Conservation (phyloP, 176 grass and related monocot species). For the Puccinellia tenuiflora region DNA sequence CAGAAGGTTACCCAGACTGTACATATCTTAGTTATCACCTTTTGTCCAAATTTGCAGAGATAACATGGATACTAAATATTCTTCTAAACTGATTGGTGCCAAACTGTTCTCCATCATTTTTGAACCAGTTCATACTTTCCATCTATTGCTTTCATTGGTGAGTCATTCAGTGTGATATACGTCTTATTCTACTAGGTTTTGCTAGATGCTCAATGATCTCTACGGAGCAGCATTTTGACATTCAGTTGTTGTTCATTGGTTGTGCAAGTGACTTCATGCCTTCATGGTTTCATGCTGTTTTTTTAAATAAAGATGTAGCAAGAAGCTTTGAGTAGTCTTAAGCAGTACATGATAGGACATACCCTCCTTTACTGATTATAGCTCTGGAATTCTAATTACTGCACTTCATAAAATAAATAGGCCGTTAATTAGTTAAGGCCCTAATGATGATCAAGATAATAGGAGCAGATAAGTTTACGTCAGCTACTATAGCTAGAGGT, state of each 20-base stretch:
- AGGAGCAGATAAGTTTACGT: background rate
- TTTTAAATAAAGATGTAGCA: background rate
- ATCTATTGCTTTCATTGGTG: slow-evolving; percentile 68
- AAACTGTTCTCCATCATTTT: slow-evolving; percentile 66
- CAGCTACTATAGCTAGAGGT: background rate
- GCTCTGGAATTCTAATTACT: background rate
- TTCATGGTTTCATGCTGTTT: background rate
- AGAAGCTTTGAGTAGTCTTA: background rate
- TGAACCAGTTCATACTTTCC: slow-evolving; percentile 79
- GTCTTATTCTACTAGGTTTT: background rate
- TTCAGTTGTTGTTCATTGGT: slow-evolving; percentile 4
- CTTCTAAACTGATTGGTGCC: slow-evolving; percentile 34
- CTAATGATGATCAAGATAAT: slow-evolving; percentile 5
- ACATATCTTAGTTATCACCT: background rate
- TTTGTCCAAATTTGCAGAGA: slow-evolving; percentile 38
- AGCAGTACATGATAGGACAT: background rate
- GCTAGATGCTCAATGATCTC: background rate
- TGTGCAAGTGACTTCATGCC: background rate
- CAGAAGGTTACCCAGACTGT: background rate
- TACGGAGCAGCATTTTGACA: background rate
- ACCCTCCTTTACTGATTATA: background rate
- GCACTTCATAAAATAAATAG: background rate
- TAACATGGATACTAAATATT: slow-evolving; percentile 24
- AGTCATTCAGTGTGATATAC: slow-evolving; percentile 36
- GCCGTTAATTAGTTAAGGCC: slow-evolving; percentile 1